phyloP scores from a whole-genome alignment of 306 rosid species.

The Acacia confusa region DNA sequence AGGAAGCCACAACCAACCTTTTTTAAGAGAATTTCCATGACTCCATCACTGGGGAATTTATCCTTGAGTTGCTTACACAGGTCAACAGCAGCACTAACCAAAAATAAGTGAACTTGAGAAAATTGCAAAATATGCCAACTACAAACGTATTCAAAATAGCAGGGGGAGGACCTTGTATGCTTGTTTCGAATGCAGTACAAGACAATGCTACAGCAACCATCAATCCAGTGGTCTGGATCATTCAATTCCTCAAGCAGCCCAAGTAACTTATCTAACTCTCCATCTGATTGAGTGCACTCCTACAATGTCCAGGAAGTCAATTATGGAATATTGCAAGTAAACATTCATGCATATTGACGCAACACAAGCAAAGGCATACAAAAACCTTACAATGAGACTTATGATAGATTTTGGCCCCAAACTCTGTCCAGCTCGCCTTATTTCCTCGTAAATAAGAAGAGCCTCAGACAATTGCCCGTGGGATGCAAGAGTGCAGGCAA shows the following conservation, averaged over 20 bases:
- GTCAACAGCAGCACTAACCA: conserved; percentile 56
- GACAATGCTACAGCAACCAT: conserved; percentile 69
- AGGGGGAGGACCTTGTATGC: conserved; percentile 53
- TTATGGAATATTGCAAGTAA: not conserved
- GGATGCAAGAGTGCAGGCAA: conserved; percentile 64
- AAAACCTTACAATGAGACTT: conserved; percentile 64
- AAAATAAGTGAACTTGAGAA: conserved; percentile 33
- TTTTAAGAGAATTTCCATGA: conserved; percentile 53
- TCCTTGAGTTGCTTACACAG: conserved; percentile 72
- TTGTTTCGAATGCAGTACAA: conserved; percentile 60
- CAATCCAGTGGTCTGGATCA: conserved; percentile 57
- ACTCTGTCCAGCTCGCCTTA: conserved; percentile 54
- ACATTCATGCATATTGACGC: not conserved
- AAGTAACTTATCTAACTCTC: conserved; percentile 57
- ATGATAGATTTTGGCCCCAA: conserved; percentile 62
- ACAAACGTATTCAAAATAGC: conserved; percentile 17
- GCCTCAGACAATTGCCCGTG: conserved; percentile 66
- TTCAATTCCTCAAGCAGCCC: conserved; percentile 56
- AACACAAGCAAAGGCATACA: not conserved
- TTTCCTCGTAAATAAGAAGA: conserved; percentile 49
- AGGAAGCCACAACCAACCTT: conserved; percentile 53
- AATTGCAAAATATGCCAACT: not conserved
- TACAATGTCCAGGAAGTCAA: conserved; percentile 27
- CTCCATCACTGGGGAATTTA: conserved; percentile 49
- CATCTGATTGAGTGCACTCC: conserved; percentile 57